Evolutionary conservation across 371 early-diverging fungal species (phyloP).

Genomic region (Apophysomyces variabilis): DNA sequence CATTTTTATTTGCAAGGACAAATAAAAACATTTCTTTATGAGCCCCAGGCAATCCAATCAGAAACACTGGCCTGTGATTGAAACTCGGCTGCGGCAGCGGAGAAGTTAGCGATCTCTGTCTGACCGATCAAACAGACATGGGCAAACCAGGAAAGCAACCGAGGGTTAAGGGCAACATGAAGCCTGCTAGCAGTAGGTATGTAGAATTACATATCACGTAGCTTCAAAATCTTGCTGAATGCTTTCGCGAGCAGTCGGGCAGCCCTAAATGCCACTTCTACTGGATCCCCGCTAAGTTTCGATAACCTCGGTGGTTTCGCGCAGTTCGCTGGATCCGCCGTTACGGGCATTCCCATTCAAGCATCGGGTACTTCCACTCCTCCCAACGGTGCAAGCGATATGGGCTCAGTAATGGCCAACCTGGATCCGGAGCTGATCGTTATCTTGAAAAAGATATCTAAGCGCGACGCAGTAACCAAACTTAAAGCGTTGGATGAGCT

Average conservation of each 20-base stretch:
- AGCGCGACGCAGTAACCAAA: conserved; percentile 72
- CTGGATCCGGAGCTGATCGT: conserved; percentile 61
- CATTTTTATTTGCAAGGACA: too few species aligned
- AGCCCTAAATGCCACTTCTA: conserved; percentile 61
- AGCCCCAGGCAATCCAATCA: background rate
- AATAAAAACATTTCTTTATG: too few species aligned
- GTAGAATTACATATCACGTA: background rate
- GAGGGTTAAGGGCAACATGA: conserved; percentile 68
- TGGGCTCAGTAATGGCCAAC: conserved; percentile 28
- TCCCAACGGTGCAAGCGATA: conserved; percentile 18
- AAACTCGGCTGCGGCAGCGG: conserved; percentile 6
- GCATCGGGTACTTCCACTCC: conserved; percentile 31
- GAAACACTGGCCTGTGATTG: background rate
- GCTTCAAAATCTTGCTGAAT: background rate
- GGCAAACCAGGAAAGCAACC: conserved; percentile 57
- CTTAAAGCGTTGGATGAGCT: conserved; percentile 73
- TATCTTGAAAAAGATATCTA: conserved; percentile 65
- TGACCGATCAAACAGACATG: conserved; percentile 28
- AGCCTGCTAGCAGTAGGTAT: conserved; percentile 80
- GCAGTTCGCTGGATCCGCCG: conserved; percentile 54
- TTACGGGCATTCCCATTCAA: conserved; percentile 21
- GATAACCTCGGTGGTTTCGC: conserved; percentile 68
- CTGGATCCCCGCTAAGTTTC: conserved; percentile 49
- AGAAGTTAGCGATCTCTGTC: background rate
- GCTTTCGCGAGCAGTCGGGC: conserved; percentile 60